Evolutionary conservation across 2,329 filamentous ascomycete species (phyloP).

Genomic region (Alternaria arbusti): DNA sequence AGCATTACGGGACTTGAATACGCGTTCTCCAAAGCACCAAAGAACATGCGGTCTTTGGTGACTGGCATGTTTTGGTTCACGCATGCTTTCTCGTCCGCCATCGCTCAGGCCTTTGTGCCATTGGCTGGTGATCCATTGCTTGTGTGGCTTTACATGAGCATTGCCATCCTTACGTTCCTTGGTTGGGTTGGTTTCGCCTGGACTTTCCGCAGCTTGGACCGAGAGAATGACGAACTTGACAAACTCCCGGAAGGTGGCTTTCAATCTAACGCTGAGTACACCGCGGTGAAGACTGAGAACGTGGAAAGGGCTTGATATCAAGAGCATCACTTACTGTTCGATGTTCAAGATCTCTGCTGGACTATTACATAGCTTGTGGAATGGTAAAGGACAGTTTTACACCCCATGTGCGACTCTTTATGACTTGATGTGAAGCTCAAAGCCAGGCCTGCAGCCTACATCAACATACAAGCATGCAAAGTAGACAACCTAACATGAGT

Average conservation of each 20-base stretch:
- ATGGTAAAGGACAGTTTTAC: not conserved
- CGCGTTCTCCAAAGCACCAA: slow-evolving; percentile 73
- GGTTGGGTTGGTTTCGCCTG: slow-evolving; percentile 39
- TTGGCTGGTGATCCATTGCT: slow-evolving; percentile 28
- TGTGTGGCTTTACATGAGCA: slow-evolving; percentile 36
- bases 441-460: not conserved
- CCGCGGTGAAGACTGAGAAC: slow-evolving; percentile 16
- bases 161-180: slow-evolving; percentile 40
- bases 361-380: not conserved
- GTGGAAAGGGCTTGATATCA: slow-evolving; percentile 7
- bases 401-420: not conserved
- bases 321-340: not conserved
- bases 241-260: slow-evolving; percentile 36
- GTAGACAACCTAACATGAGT: not conserved
- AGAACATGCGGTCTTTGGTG: slow-evolving; percentile 60
- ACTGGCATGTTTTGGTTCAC: slow-evolving; percentile 42
- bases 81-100: slow-evolving; percentile 35
- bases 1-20: slow-evolving; percentile 73
- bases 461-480: not conserved
- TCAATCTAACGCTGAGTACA: slow-evolving; percentile 19
- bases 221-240: slow-evolving; percentile 40
- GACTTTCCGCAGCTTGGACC: slow-evolving; percentile 36
- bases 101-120: slow-evolving; percentile 29
- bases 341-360: not conserved
- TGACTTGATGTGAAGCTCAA: not conserved